Evolutionary conservation across 202 grass and related monocot species (phyloP).

Genomic region (Eragrostis tef): DNA sequence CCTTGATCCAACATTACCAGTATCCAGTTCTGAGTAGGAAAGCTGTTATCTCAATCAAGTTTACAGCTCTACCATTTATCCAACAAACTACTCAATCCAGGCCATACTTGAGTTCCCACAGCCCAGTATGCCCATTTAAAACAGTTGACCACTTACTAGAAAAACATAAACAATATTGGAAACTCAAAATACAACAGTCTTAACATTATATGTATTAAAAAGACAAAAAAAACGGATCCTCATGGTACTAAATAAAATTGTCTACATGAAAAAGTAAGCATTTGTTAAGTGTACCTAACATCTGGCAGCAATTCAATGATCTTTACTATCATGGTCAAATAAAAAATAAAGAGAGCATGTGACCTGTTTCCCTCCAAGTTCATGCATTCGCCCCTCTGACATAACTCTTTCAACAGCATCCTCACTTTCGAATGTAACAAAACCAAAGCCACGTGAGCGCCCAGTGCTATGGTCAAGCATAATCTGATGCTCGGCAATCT

Average conservation of each 20-base stretch:
- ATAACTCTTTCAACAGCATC: constrained; percentile 93
- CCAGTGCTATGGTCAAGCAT: constrained; percentile 96
- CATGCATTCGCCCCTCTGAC: constrained; percentile 88
- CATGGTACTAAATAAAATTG: background rate
- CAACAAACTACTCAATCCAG: background rate
- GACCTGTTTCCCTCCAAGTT: constrained; percentile 93
- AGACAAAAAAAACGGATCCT: background rate
- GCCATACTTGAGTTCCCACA: no score
- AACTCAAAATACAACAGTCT: background rate
- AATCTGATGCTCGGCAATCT: constrained; percentile 86
- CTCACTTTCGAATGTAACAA: constrained; percentile 94
- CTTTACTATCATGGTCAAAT: constrained; percentile 26
- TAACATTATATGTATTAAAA: background rate
- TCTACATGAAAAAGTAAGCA: background rate
- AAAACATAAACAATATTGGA: background rate
- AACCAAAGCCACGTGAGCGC: constrained; percentile 93
- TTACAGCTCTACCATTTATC: no score
- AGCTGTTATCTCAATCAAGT: no score
- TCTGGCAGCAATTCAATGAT: constrained; percentile 2
- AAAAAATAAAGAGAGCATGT: constrained; percentile 12
- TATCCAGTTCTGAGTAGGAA: no score
- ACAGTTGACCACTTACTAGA: background rate
- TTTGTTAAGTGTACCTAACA: constrained; percentile 30
- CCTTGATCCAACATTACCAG: no score
- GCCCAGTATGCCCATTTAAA: no score